A percentile compares a stretch with the other conserved stretches of the same genome.
These are phyloP conservation scores for Poa pratensis DNA, from an alignment of 176 grass and related monocot genomes.

Conservation along the genomic window DNA sequence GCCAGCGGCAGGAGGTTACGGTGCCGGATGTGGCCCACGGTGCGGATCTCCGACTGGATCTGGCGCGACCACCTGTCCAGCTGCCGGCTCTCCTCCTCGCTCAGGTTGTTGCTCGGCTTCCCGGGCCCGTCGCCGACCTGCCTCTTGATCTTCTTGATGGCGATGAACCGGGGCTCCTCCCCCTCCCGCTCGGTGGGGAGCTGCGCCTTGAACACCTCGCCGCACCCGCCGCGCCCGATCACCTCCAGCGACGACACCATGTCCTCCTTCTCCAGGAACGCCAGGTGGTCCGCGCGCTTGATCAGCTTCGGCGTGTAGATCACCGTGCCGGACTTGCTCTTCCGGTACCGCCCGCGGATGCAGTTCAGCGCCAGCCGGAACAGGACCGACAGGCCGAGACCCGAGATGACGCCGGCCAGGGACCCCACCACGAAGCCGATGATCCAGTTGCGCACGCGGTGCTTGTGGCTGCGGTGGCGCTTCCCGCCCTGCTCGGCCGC, in stretches of 20 bases:
- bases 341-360: conserved; percentile 59
- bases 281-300: conserved; percentile 48
- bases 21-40: conserved; percentile 81
- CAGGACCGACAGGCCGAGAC: conserved; percentile 45
- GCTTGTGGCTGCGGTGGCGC: conserved; percentile 34
- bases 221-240: conserved; percentile 84
- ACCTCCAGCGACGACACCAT: conserved; percentile 49
- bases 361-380: conserved; percentile 67
- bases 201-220: conserved; percentile 83
- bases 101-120: conserved; percentile 35
- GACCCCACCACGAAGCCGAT: conserved; percentile 64
- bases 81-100: conserved; percentile 64
- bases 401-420: conserved; percentile 56
- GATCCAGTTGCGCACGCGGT: conserved; percentile 62
- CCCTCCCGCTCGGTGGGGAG: conserved; percentile 32
- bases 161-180: conserved; percentile 46
- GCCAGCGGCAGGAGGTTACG: conserved; percentile 78
- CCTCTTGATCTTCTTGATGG: conserved; percentile 82
- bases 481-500: not conserved
- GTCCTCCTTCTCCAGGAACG: conserved; percentile 84
- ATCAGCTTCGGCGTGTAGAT: conserved; percentile 90
- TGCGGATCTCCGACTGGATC: conserved; percentile 90
- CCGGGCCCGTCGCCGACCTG: not conserved
- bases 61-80: conserved; percentile 75
- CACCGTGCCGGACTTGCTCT: conserved; percentile 20